These are phyloP conservation scores for Amphichorda felina DNA, from an alignment of 2,329 filamentous ascomycete species.

Conservation along the genomic window DNA sequence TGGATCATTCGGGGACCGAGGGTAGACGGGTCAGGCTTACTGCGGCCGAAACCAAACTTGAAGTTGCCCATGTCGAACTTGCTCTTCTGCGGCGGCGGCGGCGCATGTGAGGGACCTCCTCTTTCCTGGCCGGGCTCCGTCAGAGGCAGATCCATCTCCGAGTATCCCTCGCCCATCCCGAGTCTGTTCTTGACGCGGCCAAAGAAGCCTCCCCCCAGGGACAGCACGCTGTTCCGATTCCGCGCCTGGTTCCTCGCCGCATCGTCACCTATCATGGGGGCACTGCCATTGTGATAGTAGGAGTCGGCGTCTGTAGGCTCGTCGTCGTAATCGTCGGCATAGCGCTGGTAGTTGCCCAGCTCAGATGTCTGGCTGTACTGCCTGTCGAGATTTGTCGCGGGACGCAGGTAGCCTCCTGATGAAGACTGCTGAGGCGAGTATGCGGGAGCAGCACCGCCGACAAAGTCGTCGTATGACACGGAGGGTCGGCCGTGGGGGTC, in stretches of 20 bases:
- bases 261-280: conserved; percentile 45
- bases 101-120: conserved; percentile 14
- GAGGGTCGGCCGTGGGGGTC: conserved; percentile 61
- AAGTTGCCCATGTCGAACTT: conserved; percentile 65
- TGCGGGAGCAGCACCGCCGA: conserved; percentile 52
- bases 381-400: conserved; percentile 34
- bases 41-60: conserved; percentile 82
- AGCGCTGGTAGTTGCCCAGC: conserved; percentile 79
- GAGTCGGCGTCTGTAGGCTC: conserved; percentile 64
- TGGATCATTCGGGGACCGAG: conserved; percentile 87
- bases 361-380: conserved; percentile 68
- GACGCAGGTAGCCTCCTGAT: conserved; percentile 4
- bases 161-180: conserved; percentile 80
- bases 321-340: conserved; percentile 80
- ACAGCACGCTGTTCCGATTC: conserved; percentile 80
- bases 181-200: conserved; percentile 83
- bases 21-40: conserved; percentile 79
- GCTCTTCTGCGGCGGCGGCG: conserved; percentile 26
- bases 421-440: conserved; percentile 13
- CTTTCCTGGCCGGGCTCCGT: conserved; percentile 56
- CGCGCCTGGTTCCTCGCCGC: conserved; percentile 39
- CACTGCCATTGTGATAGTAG: conserved; percentile 67
- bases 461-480: conserved; percentile 89
- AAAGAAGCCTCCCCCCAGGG: conserved; percentile 75
- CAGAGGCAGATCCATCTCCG: conserved; percentile 94